Conservation (phyloP, 176 grass and related monocot genomes). For the Pharus latifolius region DNA sequence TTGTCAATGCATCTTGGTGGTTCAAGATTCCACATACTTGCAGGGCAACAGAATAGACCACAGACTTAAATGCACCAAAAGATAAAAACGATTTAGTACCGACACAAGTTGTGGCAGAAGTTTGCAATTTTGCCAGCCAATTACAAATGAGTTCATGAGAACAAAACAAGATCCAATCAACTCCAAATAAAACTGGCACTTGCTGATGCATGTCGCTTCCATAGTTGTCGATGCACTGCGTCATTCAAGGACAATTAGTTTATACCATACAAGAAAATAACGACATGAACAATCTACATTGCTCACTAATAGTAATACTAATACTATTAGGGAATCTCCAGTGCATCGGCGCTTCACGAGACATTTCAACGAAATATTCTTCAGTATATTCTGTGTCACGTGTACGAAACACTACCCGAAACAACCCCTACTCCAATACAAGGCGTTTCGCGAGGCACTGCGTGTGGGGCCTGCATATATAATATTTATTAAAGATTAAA, state of each 20-base stretch:
- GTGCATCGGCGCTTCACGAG: too few relatives aligned
- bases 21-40: neutral
- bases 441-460: too few relatives aligned
- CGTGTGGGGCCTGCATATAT: too few relatives aligned
- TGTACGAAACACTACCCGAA: too few relatives aligned
- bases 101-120: neutral
- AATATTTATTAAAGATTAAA: too few relatives aligned
- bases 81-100: neutral
- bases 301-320: too few relatives aligned
- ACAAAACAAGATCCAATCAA: neutral
- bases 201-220: conserved; percentile 73
- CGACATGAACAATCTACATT: too few relatives aligned
- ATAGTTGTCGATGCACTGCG: conserved; percentile 70
- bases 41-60: neutral
- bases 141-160: conserved; percentile 26
- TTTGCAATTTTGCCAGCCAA: neutral
- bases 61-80: neutral
- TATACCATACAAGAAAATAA: too few relatives aligned
- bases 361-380: too few relatives aligned
- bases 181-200: conserved; percentile 86
- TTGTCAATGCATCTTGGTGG: neutral
- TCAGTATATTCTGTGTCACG: too few relatives aligned
- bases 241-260: neutral
- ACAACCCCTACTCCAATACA: too few relatives aligned
- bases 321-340: too few relatives aligned